These are phyloP conservation scores for Flaveria bidentis DNA, from an alignment of 129 eudicot genomes.

Conservation along the genomic window DNA sequence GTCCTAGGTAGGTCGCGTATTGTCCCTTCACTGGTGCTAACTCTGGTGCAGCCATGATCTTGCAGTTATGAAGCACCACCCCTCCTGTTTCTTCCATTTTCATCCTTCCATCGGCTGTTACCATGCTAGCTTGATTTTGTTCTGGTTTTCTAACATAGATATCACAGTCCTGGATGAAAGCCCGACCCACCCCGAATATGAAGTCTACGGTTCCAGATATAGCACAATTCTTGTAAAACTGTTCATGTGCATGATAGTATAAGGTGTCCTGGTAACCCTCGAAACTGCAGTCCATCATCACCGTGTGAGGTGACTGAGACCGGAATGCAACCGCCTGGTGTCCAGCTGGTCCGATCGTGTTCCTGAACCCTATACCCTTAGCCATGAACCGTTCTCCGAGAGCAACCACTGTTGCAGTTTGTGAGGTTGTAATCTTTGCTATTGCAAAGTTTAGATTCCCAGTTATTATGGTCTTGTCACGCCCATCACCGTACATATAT, in stretches of 20 bases:
- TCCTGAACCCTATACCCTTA: constrained; percentile 48
- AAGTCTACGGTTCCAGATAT: constrained; percentile 65
- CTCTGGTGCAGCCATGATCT: constrained; percentile 39
- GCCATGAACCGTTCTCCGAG: constrained; percentile 52
- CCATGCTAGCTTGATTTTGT: constrained; percentile 44
- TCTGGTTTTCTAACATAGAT: constrained; percentile 48
- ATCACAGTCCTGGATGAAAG: constrained; percentile 53
- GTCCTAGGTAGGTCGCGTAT: constrained; percentile 47
- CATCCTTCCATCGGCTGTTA: constrained; percentile 62
- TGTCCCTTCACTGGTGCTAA: constrained; percentile 38
- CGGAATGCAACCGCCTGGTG: constrained; percentile 76
- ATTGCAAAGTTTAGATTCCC: constrained; percentile 44
- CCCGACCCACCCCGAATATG: constrained; percentile 58
- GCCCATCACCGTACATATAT: constrained; percentile 75
- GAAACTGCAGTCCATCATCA: constrained; percentile 58
- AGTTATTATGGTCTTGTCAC: constrained; percentile 51
- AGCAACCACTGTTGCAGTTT: constrained; percentile 45
- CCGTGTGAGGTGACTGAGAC: constrained; percentile 43
- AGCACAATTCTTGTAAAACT: constrained; percentile 55
- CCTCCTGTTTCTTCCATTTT: constrained; percentile 39
- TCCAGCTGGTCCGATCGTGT: constrained; percentile 64
- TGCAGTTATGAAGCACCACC: constrained; percentile 57
- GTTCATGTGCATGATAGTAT: constrained; percentile 54
- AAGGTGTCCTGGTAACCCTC: constrained; percentile 70
- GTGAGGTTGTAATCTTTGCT: constrained; percentile 32